Percentiles rank a stretch among this genome's conserved stretches.
Conservation (phyloP, 306 rosid genomes). For the Neltuma alba region DNA sequence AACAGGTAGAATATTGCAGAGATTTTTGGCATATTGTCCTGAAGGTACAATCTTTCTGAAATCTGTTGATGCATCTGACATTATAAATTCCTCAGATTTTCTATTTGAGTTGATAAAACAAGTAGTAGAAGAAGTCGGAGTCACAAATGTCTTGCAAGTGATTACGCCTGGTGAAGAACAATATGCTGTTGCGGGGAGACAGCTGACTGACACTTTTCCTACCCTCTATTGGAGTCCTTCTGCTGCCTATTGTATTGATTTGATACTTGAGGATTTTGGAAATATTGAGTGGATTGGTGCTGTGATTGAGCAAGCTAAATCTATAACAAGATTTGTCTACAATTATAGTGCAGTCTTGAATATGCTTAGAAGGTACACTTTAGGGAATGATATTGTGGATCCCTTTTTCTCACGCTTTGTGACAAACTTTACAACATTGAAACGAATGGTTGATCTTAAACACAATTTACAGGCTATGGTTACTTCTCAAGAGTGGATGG, state of each 20-base stretch:
- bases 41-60: conserved; percentile 75
- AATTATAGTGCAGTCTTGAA: conserved; percentile 67
- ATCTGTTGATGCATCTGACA: conserved; percentile 72
- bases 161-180: conserved; percentile 65
- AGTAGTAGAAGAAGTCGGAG: conserved; percentile 82
- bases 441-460: conserved; percentile 80
- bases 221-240: conserved; percentile 85
- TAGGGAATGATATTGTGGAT: conserved; percentile 77
- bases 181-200: conserved; percentile 65
- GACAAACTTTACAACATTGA: conserved; percentile 70
- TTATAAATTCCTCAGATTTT: conserved; percentile 48
- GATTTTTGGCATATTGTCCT: conserved; percentile 66
- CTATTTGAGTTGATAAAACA: conserved; percentile 69
- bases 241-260: conserved; percentile 63
- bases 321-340: conserved; percentile 81
- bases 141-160: conserved; percentile 80
- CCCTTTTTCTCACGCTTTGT: conserved; percentile 61
- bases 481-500: conserved; percentile 92
- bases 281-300: conserved; percentile 70
- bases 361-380: conserved; percentile 78
- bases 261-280: conserved; percentile 78
- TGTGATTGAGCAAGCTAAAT: conserved; percentile 76
- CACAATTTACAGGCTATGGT: conserved; percentile 82
- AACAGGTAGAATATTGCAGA: conserved; percentile 49
- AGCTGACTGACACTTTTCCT: conserved; percentile 70